Percentiles rank a stretch among this genome's conserved stretches.
phyloP scores from a whole-genome alignment of 2,329 filamentous ascomycete species.

The Neoarthrinium moseri region DNA sequence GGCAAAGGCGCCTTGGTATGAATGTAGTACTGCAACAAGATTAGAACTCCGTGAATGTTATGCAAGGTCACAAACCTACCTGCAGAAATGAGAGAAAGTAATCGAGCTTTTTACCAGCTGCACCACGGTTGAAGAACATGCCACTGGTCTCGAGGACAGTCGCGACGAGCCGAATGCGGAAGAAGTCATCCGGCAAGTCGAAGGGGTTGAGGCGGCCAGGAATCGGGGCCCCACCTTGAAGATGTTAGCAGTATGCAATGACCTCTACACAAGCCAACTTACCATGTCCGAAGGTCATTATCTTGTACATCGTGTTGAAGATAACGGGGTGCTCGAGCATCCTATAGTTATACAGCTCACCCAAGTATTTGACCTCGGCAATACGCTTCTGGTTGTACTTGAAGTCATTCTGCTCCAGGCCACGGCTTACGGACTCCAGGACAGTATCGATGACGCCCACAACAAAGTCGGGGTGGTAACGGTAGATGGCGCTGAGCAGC shows the following conservation, averaged over 20 bases:
- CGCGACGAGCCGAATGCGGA: constrained; percentile 87
- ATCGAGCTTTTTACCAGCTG: constrained; percentile 93
- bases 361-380: constrained; percentile 93
- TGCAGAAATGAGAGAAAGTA: constrained; percentile 97
- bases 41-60: constrained; percentile 11
- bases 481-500: constrained; percentile 81
- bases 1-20: constrained; percentile 85
- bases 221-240: constrained; percentile 70
- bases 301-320: constrained; percentile 92
- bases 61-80: constrained; percentile 38
- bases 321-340: constrained; percentile 94
- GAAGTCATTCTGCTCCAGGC: constrained; percentile 94
- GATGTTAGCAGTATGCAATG: constrained; percentile 14
- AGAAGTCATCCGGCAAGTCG: constrained; percentile 91
- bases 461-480: constrained; percentile 89
- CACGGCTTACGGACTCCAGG: constrained; percentile 82
- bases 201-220: constrained; percentile 75
- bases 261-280: constrained; percentile 24
- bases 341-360: constrained; percentile 95
- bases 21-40: constrained; percentile 76
- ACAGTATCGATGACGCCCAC: constrained; percentile 90
- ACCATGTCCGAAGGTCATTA: constrained; percentile 89
- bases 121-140: constrained; percentile 91
- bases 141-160: constrained; percentile 93
- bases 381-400: constrained; percentile 94